Percentiles rank a stretch among this genome's conserved stretches.
phyloP scores from a whole-genome alignment of 1,139 yeast genomes.

The Blastobotrys aristatus region DNA sequence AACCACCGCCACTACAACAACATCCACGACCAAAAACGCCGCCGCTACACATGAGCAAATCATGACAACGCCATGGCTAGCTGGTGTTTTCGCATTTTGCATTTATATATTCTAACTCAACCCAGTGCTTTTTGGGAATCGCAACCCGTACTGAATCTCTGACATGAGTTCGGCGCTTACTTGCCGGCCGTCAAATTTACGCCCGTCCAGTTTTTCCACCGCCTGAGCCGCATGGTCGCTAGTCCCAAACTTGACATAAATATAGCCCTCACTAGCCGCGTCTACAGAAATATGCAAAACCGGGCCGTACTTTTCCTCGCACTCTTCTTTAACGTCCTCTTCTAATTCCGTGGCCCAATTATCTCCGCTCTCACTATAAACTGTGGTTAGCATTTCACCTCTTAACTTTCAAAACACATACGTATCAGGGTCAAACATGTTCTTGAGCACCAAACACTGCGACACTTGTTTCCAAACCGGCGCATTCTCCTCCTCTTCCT shows the following conservation, averaged over 20 bases:
- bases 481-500: background rate
- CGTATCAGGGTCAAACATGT: slow-evolving; percentile 38
- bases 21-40: background rate
- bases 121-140: slow-evolving; percentile 5
- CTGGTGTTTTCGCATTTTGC: too few relatives aligned
- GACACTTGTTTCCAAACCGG: slow-evolving; percentile 21
- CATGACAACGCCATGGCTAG: too few relatives aligned
- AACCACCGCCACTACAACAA: background rate
- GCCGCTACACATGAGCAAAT: too few relatives aligned
- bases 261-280: slow-evolving; percentile 31
- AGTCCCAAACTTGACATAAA: slow-evolving; percentile 33
- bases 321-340: slow-evolving; percentile 37
- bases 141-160: slow-evolving; percentile 33
- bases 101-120: background rate
- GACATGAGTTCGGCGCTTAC: slow-evolving; percentile 33
- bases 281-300: slow-evolving; percentile 35
- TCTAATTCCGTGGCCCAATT: slow-evolving; percentile 36
- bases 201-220: slow-evolving; percentile 34
- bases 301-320: slow-evolving; percentile 37
- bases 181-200: slow-evolving; percentile 37
- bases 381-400: slow-evolving; percentile 4
- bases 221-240: slow-evolving; percentile 33
- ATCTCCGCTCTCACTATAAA: slow-evolving; percentile 33
- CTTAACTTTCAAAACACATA: slow-evolving; percentile 20
- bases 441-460: slow-evolving; percentile 32